phyloP scores from a whole-genome alignment of 306 rosid genomes.

The Vigna nakashimae region DNA sequence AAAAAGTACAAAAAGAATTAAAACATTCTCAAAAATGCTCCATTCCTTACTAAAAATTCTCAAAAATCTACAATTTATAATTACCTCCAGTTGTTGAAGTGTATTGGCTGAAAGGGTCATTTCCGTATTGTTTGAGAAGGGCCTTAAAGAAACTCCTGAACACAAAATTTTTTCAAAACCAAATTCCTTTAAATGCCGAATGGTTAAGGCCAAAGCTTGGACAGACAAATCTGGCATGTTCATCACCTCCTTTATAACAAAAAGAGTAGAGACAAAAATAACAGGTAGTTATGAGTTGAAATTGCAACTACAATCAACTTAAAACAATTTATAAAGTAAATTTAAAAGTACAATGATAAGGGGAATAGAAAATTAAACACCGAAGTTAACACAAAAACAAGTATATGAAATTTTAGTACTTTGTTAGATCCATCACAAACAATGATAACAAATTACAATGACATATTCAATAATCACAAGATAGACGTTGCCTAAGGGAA shows the following conservation, averaged over 20 bases:
- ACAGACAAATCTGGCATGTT: slow-evolving; percentile 79
- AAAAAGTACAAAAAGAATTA: slow-evolving; percentile 23
- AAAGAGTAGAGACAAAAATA: slow-evolving; percentile 25
- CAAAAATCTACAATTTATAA: slow-evolving; percentile 25
- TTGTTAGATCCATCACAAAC: slow-evolving; percentile 11
- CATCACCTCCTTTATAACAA: slow-evolving; percentile 70
- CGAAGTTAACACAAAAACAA: slow-evolving; percentile 9
- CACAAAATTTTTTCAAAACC: slow-evolving; percentile 81
- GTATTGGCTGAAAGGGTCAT: slow-evolving; percentile 91
- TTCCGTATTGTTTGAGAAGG: slow-evolving; percentile 76
- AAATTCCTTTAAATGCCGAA: slow-evolving; percentile 81
- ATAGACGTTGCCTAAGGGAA: slow-evolving; percentile 27
- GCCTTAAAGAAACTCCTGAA: slow-evolving; percentile 81
- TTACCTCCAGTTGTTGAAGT: slow-evolving; percentile 94
- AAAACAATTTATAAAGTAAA: slow-evolving; percentile 7
- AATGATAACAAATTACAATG: slow-evolving; percentile 28
- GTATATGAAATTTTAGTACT: slow-evolving; percentile 15
- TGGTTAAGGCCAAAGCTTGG: slow-evolving; percentile 86
- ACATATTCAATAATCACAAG: slow-evolving; percentile 25
- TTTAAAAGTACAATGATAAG: slow-evolving; percentile 26
- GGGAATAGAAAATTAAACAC: neutral
- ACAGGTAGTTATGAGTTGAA: slow-evolving; percentile 31
- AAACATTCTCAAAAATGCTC: slow-evolving; percentile 28
- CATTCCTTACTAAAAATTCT: slow-evolving; percentile 23
- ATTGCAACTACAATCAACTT: slow-evolving; percentile 21